Base-by-base conservation (phyloP, 345 rosid genomes). In the Murraya koenigii region DNA sequence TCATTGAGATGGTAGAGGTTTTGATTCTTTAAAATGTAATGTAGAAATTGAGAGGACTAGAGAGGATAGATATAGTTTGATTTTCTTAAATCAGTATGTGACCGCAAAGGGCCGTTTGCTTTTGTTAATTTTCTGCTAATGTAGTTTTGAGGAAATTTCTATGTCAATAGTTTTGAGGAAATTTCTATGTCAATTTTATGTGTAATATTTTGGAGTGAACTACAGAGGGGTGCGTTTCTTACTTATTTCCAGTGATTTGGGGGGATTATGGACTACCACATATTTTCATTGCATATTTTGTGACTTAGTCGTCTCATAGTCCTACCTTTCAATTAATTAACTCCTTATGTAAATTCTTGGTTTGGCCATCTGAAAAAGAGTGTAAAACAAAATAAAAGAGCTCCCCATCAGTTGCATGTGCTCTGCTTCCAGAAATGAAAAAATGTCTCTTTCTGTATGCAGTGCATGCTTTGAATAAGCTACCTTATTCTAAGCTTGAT, bases 391-490 rank as follows among this genome's bases (percentile, higher is more conserved):
- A 39, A 10, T 41, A 41, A 39, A 41, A 22, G 71, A 68, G 19
- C 33, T 39, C 71, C 26, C 2, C 9, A 1, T 68, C 7, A 1
- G 15, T 35, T 65, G 26, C 69, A 65, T 65, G n/a, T 59, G 52
- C 19, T 71, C 25, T 68, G 47, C 8, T 75, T 71, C 33, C 32
- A 70, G 66, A 76, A 49, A 68, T 69, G 61, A 82, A 60, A 71
- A 71, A 69, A 44, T 19, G 56, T 72, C 62, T 70, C 60, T 80
- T 84, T 79, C 36, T 77, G 76, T 79, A 25, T 85, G 86, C 94
- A 95, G 99, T 95, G 82, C 97, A 96, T 87, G 92, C 99, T 79
- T 81, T 96, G 89, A 96, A 96, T 88, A 96, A 96, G 89, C 85
- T 96, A 69, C 93, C 98, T 19, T 96, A 96, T 89, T 90, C 97